phyloP scores from a whole-genome alignment of 208 protist genomes.

The Crithidia thermophila region DNA sequence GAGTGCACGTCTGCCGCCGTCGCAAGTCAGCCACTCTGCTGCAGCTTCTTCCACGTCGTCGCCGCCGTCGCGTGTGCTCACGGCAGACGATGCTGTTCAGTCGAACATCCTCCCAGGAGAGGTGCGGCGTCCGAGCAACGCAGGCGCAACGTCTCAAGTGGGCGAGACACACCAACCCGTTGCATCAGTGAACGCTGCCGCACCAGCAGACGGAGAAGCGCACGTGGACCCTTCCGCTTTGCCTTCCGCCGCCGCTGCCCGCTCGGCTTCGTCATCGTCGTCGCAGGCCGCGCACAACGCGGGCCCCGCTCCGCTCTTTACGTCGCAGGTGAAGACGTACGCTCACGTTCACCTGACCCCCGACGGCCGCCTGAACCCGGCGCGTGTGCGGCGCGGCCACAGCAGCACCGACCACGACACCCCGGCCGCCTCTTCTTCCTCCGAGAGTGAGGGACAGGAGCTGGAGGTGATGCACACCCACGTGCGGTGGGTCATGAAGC shows the following conservation, averaged over 20 bases:
- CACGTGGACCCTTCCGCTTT: too few relatives aligned
- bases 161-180: too few relatives aligned
- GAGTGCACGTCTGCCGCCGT: too few relatives aligned
- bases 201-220: too few relatives aligned
- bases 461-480: slow-evolving; percentile 71
- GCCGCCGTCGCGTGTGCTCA: neutral
- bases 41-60: too few relatives aligned
- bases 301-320: slow-evolving; percentile 16
- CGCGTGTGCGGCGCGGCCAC: slow-evolving; percentile 7
- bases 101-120: too few relatives aligned
- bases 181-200: too few relatives aligned
- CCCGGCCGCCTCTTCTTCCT: neutral
- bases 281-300: neutral
- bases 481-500: slow-evolving; percentile 53
- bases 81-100: too few relatives aligned
- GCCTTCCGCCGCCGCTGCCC: neutral
- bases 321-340: slow-evolving; percentile 31
- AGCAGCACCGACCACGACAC: slow-evolving; percentile 17
- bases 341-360: slow-evolving; percentile 17
- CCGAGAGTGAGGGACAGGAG: slow-evolving; percentile 36
- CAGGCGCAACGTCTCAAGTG: too few relatives aligned
- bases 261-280: neutral
- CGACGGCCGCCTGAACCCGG: slow-evolving; percentile 37
- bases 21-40: too few relatives aligned
- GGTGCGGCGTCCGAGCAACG: too few relatives aligned